Percentiles rank a stretch among this genome's conserved stretches.
phyloP scores from a whole-genome alignment of 2,329 filamentous ascomycete genomes.

The Aspergillus fischeri region DNA sequence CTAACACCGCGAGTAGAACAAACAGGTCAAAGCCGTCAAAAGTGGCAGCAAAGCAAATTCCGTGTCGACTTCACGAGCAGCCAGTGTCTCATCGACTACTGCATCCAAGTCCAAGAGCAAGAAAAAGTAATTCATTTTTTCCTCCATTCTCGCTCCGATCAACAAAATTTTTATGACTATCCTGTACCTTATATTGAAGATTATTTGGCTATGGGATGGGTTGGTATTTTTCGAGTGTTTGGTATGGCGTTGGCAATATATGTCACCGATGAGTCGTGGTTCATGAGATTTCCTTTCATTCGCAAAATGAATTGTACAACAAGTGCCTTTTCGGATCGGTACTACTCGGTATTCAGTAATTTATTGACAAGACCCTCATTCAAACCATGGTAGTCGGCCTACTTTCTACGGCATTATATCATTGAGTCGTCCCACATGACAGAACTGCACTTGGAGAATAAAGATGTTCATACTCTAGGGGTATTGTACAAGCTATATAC shows the following conservation, averaged over 20 bases:
- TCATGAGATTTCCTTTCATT: not conserved
- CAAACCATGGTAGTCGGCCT: not conserved
- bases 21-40: conserved; percentile 85
- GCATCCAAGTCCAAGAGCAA: conserved; percentile 47
- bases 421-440: not conserved
- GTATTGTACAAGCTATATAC: not conserved
- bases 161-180: conserved; percentile 8
- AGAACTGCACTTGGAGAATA: not conserved
- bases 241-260: conserved; percentile 21
- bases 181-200: conserved; percentile 11
- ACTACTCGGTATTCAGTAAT: not conserved
- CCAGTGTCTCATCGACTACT: conserved; percentile 75
- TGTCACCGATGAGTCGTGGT: conserved; percentile 8
- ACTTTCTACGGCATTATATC: not conserved
- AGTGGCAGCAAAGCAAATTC: conserved; percentile 70
- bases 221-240: conserved; percentile 10
- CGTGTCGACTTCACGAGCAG: conserved; percentile 74
- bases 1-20: conserved; percentile 62
- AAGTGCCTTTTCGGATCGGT: not conserved
- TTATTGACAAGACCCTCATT: not conserved
- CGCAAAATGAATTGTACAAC: not conserved
- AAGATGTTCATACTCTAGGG: not conserved
- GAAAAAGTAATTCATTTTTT: conserved; percentile 42
- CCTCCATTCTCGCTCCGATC: conserved; percentile 1
- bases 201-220: conserved; percentile 10